A percentile compares a stretch with the other conserved stretches of the same genome.
These are phyloP conservation scores for Pseudofabraea citricarpa DNA, from an alignment of 2,329 filamentous ascomycete genomes.

Conservation along the genomic window DNA sequence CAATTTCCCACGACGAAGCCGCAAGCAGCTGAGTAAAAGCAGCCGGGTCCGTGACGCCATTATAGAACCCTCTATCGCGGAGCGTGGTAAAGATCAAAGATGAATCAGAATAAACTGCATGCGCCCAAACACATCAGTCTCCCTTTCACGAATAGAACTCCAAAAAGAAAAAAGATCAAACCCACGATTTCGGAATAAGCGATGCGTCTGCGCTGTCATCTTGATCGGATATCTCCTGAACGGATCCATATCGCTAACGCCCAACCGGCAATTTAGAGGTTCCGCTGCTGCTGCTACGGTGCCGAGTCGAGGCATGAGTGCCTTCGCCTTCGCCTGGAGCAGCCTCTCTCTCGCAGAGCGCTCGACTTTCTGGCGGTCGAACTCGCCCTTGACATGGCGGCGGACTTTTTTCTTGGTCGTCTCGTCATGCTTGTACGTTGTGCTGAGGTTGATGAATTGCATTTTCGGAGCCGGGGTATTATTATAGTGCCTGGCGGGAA, in stretches of 20 bases:
- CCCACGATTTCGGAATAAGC: background rate
- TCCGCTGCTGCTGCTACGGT: background rate
- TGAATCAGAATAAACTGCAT: background rate
- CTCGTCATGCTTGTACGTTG: background rate
- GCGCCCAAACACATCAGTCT: background rate
- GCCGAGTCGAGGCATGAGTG: background rate
- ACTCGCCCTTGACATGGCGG: background rate
- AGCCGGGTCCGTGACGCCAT: background rate
- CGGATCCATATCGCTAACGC: background rate
- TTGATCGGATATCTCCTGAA: background rate
- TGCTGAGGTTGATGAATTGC: constrained; percentile 1
- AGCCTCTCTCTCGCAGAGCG: background rate
- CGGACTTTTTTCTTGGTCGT: background rate
- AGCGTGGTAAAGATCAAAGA: background rate
- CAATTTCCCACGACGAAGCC: background rate
- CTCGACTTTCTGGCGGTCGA: background rate
- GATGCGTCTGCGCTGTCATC: background rate
- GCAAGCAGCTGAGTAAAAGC: background rate
- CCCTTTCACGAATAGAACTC: background rate
- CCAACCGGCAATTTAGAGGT: background rate
- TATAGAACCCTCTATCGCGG: background rate
- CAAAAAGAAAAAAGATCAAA: background rate
- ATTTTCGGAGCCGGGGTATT: too few species aligned
- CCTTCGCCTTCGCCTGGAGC: background rate
- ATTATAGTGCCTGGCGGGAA: too few species aligned